phyloP scores from a whole-genome alignment of 164 flowering plant species.

The Stephania yunnanensis region DNA sequence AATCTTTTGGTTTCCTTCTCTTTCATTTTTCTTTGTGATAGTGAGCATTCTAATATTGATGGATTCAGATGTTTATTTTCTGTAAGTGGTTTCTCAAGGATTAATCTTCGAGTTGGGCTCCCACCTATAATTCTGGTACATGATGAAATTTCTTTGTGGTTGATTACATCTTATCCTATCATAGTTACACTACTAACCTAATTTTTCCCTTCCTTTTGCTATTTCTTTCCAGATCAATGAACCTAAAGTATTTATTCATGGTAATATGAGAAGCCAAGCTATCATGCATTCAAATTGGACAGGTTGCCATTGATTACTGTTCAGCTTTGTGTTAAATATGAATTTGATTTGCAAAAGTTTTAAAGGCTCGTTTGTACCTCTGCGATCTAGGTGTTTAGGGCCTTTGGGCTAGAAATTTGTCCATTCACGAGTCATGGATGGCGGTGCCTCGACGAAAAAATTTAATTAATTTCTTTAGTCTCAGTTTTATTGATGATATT shows the following conservation, averaged over 20 bases:
- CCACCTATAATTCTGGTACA: conserved; percentile 66
- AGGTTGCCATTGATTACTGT: conserved; percentile 3
- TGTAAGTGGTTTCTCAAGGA: conserved; percentile 57
- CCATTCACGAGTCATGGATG: not conserved
- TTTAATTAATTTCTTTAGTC: not conserved
- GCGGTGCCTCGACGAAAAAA: not conserved
- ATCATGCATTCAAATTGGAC: conserved; percentile 46
- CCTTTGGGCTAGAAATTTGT: too few species aligned
- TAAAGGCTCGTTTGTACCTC: not conserved
- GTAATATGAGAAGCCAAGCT: conserved; percentile 32
- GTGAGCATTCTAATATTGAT: conserved; percentile 56
- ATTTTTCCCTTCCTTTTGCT: conserved; percentile 1
- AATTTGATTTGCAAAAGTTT: not conserved
- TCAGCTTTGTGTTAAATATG: not conserved
- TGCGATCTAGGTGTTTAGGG: not conserved
- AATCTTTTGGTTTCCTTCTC: not conserved
- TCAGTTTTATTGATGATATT: too few species aligned
- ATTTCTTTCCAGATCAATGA: conserved; percentile 43
- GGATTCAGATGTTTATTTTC: conserved; percentile 74
- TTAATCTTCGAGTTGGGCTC: conserved; percentile 35
- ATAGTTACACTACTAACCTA: not conserved
- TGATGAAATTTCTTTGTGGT: not conserved
- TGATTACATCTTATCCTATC: not conserved
- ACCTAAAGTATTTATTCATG: conserved; percentile 76
- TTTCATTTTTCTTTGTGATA: conserved; percentile 22